Evolutionary conservation across 805 yeast species (phyloP).

Genomic region (Metschnikowia shivogae): DNA sequence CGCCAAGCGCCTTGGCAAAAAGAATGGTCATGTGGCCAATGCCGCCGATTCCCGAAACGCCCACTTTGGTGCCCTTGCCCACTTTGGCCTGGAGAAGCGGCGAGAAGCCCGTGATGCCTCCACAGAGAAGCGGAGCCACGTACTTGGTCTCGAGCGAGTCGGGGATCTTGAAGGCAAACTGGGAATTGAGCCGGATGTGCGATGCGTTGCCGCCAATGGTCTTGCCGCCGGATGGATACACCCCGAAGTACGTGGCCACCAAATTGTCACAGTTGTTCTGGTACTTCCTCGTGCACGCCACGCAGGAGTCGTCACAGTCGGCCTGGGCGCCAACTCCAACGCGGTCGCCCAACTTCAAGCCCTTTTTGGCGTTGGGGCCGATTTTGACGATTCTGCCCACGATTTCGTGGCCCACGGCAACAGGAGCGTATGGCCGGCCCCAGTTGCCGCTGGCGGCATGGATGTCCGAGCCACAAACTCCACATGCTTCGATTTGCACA

Average conservation of each 20-base stretch:
- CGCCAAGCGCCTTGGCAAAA: slow-evolving; percentile 60
- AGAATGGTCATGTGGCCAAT: slow-evolving; percentile 62
- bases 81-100: slow-evolving; percentile 19
- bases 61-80: slow-evolving; percentile 40
- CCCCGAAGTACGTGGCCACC: slow-evolving; percentile 13
- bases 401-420: slow-evolving; percentile 29
- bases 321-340: slow-evolving; percentile 77
- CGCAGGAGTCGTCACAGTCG: slow-evolving; percentile 15
- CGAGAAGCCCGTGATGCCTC: slow-evolving; percentile 21
- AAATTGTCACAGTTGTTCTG: slow-evolving; percentile 15
- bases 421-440: slow-evolving; percentile 29
- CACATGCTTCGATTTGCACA: slow-evolving; percentile 16
- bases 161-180: slow-evolving; percentile 18
- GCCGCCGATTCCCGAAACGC: slow-evolving; percentile 64
- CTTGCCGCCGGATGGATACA: slow-evolving; percentile 10
- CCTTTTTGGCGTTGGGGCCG: slow-evolving; percentile 17
- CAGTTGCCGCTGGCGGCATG: slow-evolving; percentile 52
- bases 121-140: slow-evolving; percentile 21
- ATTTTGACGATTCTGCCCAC: slow-evolving; percentile 18
- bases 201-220: slow-evolving; percentile 19
- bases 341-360: slow-evolving; percentile 60
- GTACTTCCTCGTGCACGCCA: slow-evolving; percentile 9
- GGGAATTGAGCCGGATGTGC: slow-evolving; percentile 16
- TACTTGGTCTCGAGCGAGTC: slow-evolving; percentile 12
- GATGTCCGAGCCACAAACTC: slow-evolving; percentile 57